Evolutionary conservation across 2,329 filamentous ascomycete genomes (phyloP).

Genomic region (Lasiodiplodia sp.): DNA sequence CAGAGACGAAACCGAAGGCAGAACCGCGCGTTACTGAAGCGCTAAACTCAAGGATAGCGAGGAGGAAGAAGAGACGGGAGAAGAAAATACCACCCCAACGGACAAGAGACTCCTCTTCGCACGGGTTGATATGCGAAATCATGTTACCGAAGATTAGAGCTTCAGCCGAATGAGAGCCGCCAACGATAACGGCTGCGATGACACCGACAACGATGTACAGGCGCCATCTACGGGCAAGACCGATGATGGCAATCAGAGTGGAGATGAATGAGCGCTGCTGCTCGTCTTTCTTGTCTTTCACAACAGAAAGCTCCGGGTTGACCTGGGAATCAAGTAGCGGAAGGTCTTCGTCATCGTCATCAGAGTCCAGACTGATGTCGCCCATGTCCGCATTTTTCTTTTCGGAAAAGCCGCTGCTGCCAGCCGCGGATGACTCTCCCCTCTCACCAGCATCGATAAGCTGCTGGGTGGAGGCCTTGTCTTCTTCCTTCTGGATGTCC

Average conservation of each 20-base stretch:
- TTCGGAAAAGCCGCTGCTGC: background rate
- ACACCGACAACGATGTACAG: constrained; percentile 9
- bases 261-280: constrained; percentile 15
- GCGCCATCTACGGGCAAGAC: constrained; percentile 9
- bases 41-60: constrained; percentile 16
- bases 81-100: constrained; percentile 17
- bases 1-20: constrained; percentile 13
- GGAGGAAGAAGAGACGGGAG: constrained; percentile 11
- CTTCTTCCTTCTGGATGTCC: constrained; percentile 21
- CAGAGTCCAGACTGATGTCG: constrained; percentile 7
- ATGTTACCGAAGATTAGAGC: constrained; percentile 24
- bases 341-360: constrained; percentile 9
- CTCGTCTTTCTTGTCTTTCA: background rate
- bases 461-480: background rate
- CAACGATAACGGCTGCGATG: constrained; percentile 13
- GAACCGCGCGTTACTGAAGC: constrained; percentile 8
- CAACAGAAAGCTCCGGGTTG: background rate
- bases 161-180: constrained; percentile 8
- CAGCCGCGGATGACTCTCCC: constrained; percentile 7
- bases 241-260: constrained; percentile 3
- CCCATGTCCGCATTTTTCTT: constrained; percentile 8
- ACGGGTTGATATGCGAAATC: constrained; percentile 12
- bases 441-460: constrained; percentile 3
- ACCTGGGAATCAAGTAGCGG: constrained; percentile 17
- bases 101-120: constrained; percentile 6